These are phyloP conservation scores for Cladosporium sp. DNA, from an alignment of 2,329 filamentous ascomycete species.

Conservation along the genomic window DNA sequence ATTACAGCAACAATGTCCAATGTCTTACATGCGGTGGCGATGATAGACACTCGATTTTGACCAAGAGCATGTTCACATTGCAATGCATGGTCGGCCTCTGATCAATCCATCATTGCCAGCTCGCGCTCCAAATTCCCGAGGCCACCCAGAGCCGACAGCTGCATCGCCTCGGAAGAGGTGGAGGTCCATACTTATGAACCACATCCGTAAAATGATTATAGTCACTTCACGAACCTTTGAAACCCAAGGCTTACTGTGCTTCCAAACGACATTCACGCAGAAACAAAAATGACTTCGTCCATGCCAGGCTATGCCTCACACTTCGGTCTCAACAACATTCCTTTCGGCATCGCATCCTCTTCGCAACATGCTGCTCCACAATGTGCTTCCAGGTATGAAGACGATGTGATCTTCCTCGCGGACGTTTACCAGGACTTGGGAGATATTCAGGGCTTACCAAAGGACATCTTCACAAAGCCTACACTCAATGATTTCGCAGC, in stretches of 20 bases:
- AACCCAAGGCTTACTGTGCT: not conserved
- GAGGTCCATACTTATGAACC: not conserved
- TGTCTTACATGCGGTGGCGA: no score
- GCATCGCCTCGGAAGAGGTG: not conserved
- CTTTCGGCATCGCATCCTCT: slow-evolving; percentile 50
- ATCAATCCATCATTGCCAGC: no score
- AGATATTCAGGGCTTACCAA: slow-evolving; percentile 15
- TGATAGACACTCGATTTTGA: no score
- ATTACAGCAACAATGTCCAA: no score
- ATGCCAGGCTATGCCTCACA: slow-evolving; percentile 29
- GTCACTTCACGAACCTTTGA: no score
- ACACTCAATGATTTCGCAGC: slow-evolving; percentile 50
- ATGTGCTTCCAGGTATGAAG: slow-evolving; percentile 48
- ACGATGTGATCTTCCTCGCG: slow-evolving; percentile 50
- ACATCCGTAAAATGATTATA: not conserved
- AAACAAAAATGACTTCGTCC: slow-evolving; percentile 15
- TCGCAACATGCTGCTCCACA: slow-evolving; percentile 35
- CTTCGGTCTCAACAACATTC: slow-evolving; percentile 52
- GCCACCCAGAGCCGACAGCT: not conserved
- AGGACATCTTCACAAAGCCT: slow-evolving; percentile 28
- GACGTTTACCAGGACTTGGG: slow-evolving; percentile 13
- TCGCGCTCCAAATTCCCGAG: no score
- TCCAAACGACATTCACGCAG: not conserved
- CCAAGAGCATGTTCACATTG: no score
- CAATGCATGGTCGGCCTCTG: no score